Evolutionary conservation across 2,329 filamentous ascomycete genomes (phyloP), one percentile per base, ranked within the genome.

Genomic region (Alternaria triticimaculans): DNA sequence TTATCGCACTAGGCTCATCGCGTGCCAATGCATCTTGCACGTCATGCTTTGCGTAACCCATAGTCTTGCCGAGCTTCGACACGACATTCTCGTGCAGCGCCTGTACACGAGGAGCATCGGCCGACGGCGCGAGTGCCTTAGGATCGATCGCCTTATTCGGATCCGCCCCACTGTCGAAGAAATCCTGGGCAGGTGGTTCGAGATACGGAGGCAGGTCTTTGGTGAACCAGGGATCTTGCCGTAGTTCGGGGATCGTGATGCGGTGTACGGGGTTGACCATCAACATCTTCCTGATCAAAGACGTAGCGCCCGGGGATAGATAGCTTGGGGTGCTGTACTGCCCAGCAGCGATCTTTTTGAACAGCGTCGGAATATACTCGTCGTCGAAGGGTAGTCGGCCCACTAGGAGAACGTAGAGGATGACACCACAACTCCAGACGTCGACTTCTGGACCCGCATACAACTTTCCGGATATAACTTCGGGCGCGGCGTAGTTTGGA

Each of bases 371-470:
- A 69, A 99, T 99, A 78, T 98, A 97, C 75, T 99, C 96, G 78
- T 99, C 96, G 82, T 99, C 96, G 77, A 99, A 99, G 9, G 96
- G 96, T 48, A 99, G 85, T 46, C 88, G 81, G 37, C 88, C 88
- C 11, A 88, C 87, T n/a, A 90, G 80, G 64, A 90, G 81, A 49
- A 90, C 88, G 70, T 90, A 90, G 46, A 90, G 76, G 75, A 97
- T 97, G 68, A 97, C 94, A 65, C 94, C 94, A 77, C 94, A 92
- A 80, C 95, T 98, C 96, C 96, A 99, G 2, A 99, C 96, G 79
- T 99, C 96, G 41, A 99, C 96, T 81, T 99, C 96, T 0, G 96
- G 95, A 1, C 96, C 96, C 18, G 96, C 96, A 78, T 99, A 99
- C 58, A 98, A 86, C 85, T 98, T 99, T 23, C 96, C 96, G 59